These are phyloP conservation scores for Micractinium sp. DNA, from an alignment of 139 green algal genomes.

Conservation along the genomic window DNA sequence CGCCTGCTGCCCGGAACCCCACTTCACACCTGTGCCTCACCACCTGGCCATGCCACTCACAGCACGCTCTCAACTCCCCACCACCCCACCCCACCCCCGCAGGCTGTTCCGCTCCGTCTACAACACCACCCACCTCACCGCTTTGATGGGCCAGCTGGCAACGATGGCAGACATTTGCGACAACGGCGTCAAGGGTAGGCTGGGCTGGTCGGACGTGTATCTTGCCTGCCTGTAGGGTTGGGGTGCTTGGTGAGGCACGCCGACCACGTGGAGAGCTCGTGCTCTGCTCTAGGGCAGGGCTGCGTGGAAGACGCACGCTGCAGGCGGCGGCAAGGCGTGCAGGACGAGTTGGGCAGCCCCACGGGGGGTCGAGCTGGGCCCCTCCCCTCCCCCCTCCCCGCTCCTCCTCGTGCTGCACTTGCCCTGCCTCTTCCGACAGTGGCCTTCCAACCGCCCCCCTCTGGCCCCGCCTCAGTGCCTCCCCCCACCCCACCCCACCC, in stretches of 20 bases:
- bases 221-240: not conserved
- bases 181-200: not conserved
- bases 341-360: too few species aligned
- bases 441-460: not conserved
- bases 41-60: not conserved
- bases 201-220: too few species aligned
- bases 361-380: too few species aligned
- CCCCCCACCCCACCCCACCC: not conserved
- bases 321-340: too few species aligned
- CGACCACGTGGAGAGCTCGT: too few species aligned
- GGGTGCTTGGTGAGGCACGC: too few species aligned
- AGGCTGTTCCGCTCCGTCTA: conserved; percentile 18
- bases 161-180: not conserved
- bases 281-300: too few species aligned
- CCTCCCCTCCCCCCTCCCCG: too few species aligned
- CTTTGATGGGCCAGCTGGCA: not conserved
- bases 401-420: too few species aligned
- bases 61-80: not conserved
- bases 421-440: not conserved
- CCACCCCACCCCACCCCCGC: not conserved
- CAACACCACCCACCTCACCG: not conserved
- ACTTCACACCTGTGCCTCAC: not conserved
- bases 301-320: too few species aligned
- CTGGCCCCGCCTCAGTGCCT: not conserved
- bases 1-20: not conserved